phyloP scores from a whole-genome alignment of 2,329 filamentous ascomycete genomes.

The Beauveria varroae region DNA sequence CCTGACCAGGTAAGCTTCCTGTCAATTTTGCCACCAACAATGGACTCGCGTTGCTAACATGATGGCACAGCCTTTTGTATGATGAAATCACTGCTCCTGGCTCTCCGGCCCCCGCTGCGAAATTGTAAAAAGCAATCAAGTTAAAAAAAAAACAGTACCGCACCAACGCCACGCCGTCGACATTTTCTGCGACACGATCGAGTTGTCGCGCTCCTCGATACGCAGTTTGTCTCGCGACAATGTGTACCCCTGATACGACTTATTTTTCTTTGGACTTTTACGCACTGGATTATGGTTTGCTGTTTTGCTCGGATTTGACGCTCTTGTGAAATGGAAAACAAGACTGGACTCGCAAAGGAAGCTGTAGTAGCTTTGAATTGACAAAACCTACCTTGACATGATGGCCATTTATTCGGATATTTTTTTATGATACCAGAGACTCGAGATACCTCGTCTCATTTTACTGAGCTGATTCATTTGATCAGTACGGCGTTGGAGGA shows the following conservation, averaged over 20 bases:
- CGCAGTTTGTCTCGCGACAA: neutral
- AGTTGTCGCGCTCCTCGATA: neutral
- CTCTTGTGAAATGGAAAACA: neutral
- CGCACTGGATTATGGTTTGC: neutral
- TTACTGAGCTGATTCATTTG: neutral
- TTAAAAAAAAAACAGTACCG: conserved; percentile 16
- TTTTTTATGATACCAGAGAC: conserved; percentile 9
- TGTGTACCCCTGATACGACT: neutral
- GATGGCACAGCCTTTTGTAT: conserved; percentile 60
- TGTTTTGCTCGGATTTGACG: neutral
- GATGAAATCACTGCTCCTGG: conserved; percentile 78
- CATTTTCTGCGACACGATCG: neutral
- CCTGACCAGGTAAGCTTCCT: conserved; percentile 61
- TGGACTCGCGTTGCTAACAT: conserved; percentile 10
- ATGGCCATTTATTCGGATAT: conserved; percentile 6
- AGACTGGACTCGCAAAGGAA: conserved; percentile 7
- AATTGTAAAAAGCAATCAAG: conserved; percentile 42
- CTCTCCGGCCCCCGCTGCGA: conserved; percentile 51
- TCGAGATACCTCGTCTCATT: neutral
- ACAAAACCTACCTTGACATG: conserved; percentile 10
- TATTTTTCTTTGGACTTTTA: neutral
- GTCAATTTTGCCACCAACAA: no score
- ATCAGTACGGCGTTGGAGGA: neutral
- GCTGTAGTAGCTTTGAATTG: conserved; percentile 13
- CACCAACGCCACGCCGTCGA: neutral